Base-by-base conservation (phyloP, 78 protist species). In the Creolimax fragrantissima region DNA sequence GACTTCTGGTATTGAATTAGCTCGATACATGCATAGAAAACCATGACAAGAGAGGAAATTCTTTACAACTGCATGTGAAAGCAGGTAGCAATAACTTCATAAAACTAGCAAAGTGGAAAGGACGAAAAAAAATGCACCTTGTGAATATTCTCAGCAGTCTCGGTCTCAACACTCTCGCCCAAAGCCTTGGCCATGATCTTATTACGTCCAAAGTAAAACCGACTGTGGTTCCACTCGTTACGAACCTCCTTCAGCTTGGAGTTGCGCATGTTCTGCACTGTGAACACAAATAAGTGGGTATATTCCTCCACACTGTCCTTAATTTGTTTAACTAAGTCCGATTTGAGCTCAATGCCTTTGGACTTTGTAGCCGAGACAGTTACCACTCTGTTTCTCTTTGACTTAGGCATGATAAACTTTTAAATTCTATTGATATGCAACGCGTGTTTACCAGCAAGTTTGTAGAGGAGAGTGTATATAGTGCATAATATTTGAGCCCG, bases 191-290 rank as follows among this genome's bases (percentile, higher is more conserved):
- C 42, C 93, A 98, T 93, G 44, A 96, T 95, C 89, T 94, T 95
- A 91, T 95, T 97, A 91, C 95, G 95, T 45, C 99, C 99, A 44
- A 97, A 86, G 45, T 97, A 94, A 94, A 98, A 92, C 36, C 95
- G 81, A 45, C 89, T 43, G 42, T 91, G 6, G 3, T 44, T 3
- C 81, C 89, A 91, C 58, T 45, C 45, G 35, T 42, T 81, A 35
- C 97, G 93, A 7, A 95, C 92, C 5, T 92, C 93, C 92, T 97
- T 95, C 58, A 96, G 90, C 45, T 88, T 45, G 42, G 90, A 67
- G 45, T 95, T 97, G 44, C 97, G 93, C 94, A 94, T 94, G 90
- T 95, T 95, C 24, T 89, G 81, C 37, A 93, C 92, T 3, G 90
- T 32, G 45, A 96, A 94, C n/a, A 93, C 92, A 85, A 93, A 95